Evolutionary conservation across 169 alveolate species (phyloP), one percentile per base, ranked within the genome.

Genomic region (Miamiensis avidus): DNA sequence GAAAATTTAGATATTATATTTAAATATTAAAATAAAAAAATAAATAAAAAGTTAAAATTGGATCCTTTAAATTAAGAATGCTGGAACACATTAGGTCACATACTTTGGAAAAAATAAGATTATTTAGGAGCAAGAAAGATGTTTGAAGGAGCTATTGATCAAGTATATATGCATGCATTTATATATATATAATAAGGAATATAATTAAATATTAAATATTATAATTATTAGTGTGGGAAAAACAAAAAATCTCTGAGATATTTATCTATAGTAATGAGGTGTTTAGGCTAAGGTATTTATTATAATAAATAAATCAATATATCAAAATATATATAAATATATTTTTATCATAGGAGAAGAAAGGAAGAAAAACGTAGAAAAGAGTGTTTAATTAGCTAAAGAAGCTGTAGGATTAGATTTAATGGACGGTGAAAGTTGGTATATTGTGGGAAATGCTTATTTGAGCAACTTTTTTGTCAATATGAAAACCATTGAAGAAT

Each of bases 371-470:
- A 90, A 89, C 30, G 84, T 92, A 27, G 89, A 86, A 69, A 91
- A 95, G 77, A 86, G 94, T 78, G 82, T 95, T 75, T 90, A 87
- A 29, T 84, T 88, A 72, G 97, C 97, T 1, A 90, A 87, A 69
- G 90, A 93, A 81, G 97, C 97, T 16, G 89, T 95, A 26, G 31
- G 90, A 4, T 76, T 88, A 34, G 95, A 93, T 89, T 64, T 95
- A 74, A 89, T 82, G 74, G 97, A 95, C 79, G 79, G 95, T 29
- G 81, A 89, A 65, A 86, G 93, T 76, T 95, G 97, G 97, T 95
- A 92, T 82, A 90, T 93, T 6, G 88, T 93, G 75, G 97, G 96
- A n/a, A 95, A 95, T 81, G 95, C 96, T n/a, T 95, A 93, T 84
- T 88, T 95, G 73, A 92, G 93, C 33, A 91, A 93, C 77, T 94